Conservation (phyloP, 2,329 filamentous ascomycete genomes). For the Cladosporium austrohemisphaericum region DNA sequence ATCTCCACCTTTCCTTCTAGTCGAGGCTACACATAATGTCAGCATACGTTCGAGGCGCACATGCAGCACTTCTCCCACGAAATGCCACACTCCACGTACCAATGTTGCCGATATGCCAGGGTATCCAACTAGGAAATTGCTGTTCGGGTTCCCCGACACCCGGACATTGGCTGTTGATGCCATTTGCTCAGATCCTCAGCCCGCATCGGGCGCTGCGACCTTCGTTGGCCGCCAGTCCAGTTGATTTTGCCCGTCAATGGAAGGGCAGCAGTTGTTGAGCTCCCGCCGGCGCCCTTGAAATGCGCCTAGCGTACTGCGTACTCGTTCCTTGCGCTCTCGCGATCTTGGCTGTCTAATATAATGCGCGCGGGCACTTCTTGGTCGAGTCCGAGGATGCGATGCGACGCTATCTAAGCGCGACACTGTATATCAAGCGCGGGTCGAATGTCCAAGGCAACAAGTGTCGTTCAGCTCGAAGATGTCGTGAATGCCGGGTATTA, state of each 20-base stretch:
- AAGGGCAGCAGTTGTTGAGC: background rate
- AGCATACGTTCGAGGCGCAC: background rate
- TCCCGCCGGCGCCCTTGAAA: background rate
- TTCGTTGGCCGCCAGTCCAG: slow-evolving; percentile 13
- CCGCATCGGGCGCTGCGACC: slow-evolving; percentile 24
- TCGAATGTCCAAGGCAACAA: background rate
- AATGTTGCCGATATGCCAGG: slow-evolving; percentile 95
- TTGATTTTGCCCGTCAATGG: slow-evolving; percentile 7
- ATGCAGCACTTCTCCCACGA: background rate
- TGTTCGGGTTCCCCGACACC: slow-evolving; percentile 95
- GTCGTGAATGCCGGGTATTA: background rate
- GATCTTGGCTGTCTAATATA: background rate
- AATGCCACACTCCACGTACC: slow-evolving; percentile 56
- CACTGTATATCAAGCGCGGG: slow-evolving; percentile 7
- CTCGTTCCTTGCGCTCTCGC: background rate
- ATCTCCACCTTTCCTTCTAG: slow-evolving; percentile 99
- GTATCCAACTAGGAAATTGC: slow-evolving; percentile 93
- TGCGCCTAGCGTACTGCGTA: background rate
- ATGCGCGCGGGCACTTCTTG: background rate
- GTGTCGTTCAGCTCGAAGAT: slow-evolving; percentile 2
- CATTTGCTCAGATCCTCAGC: slow-evolving; percentile 24
- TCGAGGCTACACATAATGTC: slow-evolving; percentile 61
- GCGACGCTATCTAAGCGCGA: slow-evolving; percentile 1
- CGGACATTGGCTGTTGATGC: slow-evolving; percentile 77
- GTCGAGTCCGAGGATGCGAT: slow-evolving; percentile 7